Evolutionary conservation across 352 stramenopile species (phyloP).

Genomic region (Globisporangium cystogenes): DNA sequence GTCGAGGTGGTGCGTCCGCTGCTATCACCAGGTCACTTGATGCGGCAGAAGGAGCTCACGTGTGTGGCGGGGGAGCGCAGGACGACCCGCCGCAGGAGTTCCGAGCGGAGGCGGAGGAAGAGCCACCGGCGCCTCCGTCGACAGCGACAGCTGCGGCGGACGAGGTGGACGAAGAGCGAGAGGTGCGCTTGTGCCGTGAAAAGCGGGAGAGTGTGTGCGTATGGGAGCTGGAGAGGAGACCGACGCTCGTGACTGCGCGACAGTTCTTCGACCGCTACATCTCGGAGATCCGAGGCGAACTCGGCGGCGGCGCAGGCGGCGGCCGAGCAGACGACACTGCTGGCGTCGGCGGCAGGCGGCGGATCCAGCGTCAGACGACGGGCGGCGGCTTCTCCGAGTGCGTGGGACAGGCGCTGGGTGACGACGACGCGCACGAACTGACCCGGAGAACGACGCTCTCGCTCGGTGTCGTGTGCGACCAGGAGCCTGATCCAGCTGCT

Average conservation of each 20-base stretch:
- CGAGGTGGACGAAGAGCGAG: conserved; percentile 9
- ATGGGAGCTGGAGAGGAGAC: neutral
- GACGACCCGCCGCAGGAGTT: conserved; percentile 68
- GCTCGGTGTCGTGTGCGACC: neutral
- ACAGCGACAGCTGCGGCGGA: neutral
- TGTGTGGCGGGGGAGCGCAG: conserved; percentile 11
- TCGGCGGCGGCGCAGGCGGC: conserved; percentile 18
- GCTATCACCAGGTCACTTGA: too few species aligned
- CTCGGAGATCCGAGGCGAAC: conserved; percentile 30
- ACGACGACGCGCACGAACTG: neutral
- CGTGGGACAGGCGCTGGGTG: neutral
- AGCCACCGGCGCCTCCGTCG: neutral
- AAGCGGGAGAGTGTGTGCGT: neutral
- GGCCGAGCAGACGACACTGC: neutral
- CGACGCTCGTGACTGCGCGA: neutral
- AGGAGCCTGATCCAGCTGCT: conserved; percentile 48
- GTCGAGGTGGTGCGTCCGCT: conserved; percentile 63
- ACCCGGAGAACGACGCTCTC: neutral
- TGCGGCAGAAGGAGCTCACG: neutral
- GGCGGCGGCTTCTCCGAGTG: conserved; percentile 11
- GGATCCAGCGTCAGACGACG: conserved; percentile 8
- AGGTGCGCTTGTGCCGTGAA: conserved; percentile 6
- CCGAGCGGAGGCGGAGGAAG: conserved; percentile 2
- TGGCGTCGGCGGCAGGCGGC: neutral
- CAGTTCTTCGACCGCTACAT: conserved; percentile 18